Evolutionary conservation across 2,329 filamentous ascomycete species (phyloP), one percentile per base, ranked within the genome.

Genomic region (Trichoderma koningii): DNA sequence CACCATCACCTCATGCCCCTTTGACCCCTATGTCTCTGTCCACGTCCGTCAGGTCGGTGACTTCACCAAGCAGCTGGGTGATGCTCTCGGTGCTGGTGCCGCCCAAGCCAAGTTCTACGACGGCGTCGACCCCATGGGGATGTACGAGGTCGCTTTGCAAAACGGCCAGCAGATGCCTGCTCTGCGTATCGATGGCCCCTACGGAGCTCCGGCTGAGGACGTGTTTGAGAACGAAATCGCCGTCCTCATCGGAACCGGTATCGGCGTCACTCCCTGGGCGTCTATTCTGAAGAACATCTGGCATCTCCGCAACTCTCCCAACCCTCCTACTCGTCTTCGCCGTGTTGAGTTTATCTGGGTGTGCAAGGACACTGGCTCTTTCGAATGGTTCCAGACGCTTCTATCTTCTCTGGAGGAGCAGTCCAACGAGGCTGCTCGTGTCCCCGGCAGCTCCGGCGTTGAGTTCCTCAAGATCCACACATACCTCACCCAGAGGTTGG

Each of bases 311-410:
- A 89, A 95, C 69, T 87, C 89, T 17, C 93, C 94, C 7, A 95
- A 97, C 80, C 92, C 93, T 26, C 93, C 94, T 1, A 88, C 87
- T 56, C 91, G 94, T 74, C 88, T 99, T 53, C 91, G 93, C 66
- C 90, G 95, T 76, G 94, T 99, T 38, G 95, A 99, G 77, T 99
- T 99, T 79, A 96, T 99, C 81, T 99, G 95, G 95, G 89, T 98
- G 59, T 97, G 94, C 85, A 95, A 91, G 77, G 93, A 97, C 74
- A 97, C 93, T 0, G 90, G 87, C 41, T 97, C 93, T 0, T 99
- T 99, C 73, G 95, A 98, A 79, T 99, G 95, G 95, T 98, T 99
- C 83, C 95, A 99, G 76, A 93, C 91, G 1, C 87, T 99, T 0
- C 85, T 99, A 17, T 91, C 91, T 0, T 96, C 92, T 0, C 89